These are phyloP conservation scores for Leptographium galeiforme DNA, from an alignment of 2,329 filamentous ascomycete genomes.

Conservation along the genomic window DNA sequence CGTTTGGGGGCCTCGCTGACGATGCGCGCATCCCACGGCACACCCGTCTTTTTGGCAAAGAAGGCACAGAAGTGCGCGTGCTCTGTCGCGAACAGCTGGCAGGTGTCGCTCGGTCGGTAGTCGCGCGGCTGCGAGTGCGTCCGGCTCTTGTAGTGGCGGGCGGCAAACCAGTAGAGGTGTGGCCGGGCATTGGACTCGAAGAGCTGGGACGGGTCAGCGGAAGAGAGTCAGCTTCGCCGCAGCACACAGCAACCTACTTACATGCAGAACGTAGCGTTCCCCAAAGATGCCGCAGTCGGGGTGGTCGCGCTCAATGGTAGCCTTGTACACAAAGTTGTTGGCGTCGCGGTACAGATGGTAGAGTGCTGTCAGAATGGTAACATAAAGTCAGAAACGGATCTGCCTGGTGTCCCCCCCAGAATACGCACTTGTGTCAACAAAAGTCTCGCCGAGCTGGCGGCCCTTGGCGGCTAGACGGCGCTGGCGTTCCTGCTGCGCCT, in stretches of 20 bases:
- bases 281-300: conserved; percentile 28
- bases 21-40: conserved; percentile 43
- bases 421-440: conserved; percentile 35
- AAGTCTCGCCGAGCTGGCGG: conserved; percentile 22
- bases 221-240: neutral
- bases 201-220: conserved; percentile 31
- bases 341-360: conserved; percentile 52
- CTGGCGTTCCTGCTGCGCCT: conserved; percentile 19
- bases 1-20: conserved; percentile 1
- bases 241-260: conserved; percentile 23
- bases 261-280: conserved; percentile 47
- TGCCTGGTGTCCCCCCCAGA: no score
- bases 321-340: conserved; percentile 49
- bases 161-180: conserved; percentile 46
- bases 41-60: conserved; percentile 43
- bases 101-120: conserved; percentile 24
- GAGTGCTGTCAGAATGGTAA: conserved; percentile 21
- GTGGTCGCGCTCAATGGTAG: conserved; percentile 44
- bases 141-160: conserved; percentile 32
- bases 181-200: conserved; percentile 51
- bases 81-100: conserved; percentile 27
- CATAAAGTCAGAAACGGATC: no score
- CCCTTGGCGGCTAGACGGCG: conserved; percentile 19
- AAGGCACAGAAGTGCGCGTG: conserved; percentile 39
- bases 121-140: conserved; percentile 22